A percentile compares a stretch with the other conserved stretches of the same genome.
Evolutionary conservation across 768 basidiomycete genomes (phyloP).

Genomic region (Saitozyma sp.): DNA sequence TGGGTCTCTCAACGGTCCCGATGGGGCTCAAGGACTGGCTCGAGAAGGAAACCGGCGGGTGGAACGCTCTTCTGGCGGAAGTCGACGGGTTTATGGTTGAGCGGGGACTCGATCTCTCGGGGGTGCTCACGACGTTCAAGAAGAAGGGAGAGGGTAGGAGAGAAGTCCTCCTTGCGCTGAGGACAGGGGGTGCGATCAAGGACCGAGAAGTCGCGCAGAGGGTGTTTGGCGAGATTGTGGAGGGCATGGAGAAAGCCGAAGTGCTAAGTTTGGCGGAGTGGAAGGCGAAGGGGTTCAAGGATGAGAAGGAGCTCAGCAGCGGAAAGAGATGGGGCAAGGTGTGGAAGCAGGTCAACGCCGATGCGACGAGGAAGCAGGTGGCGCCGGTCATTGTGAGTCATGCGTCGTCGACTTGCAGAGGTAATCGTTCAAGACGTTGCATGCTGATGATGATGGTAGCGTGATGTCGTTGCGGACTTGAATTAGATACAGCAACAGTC

Average conservation of each 20-base stretch:
- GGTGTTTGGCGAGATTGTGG: slow-evolving; percentile 60
- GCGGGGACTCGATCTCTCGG: slow-evolving; percentile 66
- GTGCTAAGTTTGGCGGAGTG: slow-evolving; percentile 60
- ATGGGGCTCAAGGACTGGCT: slow-evolving; percentile 65
- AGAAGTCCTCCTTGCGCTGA: slow-evolving; percentile 68
- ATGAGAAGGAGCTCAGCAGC: slow-evolving; percentile 14
- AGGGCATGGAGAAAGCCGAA: slow-evolving; percentile 61
- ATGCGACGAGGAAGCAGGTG: slow-evolving; percentile 54
- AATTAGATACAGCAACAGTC: slow-evolving; percentile 3
- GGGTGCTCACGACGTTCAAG: slow-evolving; percentile 73
- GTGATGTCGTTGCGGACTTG: slow-evolving; percentile 36
- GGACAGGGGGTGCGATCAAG: slow-evolving; percentile 52
- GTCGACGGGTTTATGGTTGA: slow-evolving; percentile 66
- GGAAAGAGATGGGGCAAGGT: slow-evolving; percentile 39
- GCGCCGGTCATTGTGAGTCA: slow-evolving; percentile 51
- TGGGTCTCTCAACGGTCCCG: slow-evolving; percentile 82
- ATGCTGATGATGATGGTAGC: slow-evolving; percentile 13
- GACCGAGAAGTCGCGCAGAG: slow-evolving; percentile 27
- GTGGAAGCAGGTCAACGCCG: slow-evolving; percentile 54
- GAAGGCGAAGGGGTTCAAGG: slow-evolving; percentile 28
- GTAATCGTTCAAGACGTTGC: slow-evolving; percentile 1
- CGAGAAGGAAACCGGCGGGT: slow-evolving; percentile 40
- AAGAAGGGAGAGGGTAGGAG: slow-evolving; percentile 61
- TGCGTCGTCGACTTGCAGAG: neutral
- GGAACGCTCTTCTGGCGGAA: slow-evolving; percentile 52